phyloP scores from a whole-genome alignment of 257 asterid genomes.

The Lithospermum erythrorhizon region DNA sequence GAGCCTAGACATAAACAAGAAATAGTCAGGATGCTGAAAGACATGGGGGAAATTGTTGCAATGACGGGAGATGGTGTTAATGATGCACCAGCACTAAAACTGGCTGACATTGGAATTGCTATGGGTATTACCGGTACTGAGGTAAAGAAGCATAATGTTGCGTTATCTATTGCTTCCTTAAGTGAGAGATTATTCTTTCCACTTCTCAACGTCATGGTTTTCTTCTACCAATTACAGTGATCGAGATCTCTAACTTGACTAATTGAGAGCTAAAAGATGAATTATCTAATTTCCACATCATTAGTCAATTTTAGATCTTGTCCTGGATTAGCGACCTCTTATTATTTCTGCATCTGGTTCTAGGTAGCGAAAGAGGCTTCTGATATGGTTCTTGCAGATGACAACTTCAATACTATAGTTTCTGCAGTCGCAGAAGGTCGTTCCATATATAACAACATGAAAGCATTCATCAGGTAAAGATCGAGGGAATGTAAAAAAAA shows the following conservation, averaged over 20 bases:
- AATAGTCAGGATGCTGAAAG: slow-evolving; percentile 77
- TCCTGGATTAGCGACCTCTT: neutral
- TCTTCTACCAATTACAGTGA: neutral
- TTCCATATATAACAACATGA: slow-evolving; percentile 86
- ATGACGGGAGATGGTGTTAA: slow-evolving; percentile 98
- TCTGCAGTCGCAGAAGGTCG: slow-evolving; percentile 84
- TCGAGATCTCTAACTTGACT: neutral
- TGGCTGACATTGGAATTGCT: slow-evolving; percentile 88
- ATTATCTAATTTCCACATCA: neutral
- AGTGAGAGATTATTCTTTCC: neutral
- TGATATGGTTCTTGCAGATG: slow-evolving; percentile 90
- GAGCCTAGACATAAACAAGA: slow-evolving; percentile 94
- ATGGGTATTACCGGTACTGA: slow-evolving; percentile 94
- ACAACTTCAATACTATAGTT: slow-evolving; percentile 85
- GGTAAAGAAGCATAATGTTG: slow-evolving; percentile 24
- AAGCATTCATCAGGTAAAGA: slow-evolving; percentile 74
- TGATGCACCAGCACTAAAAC: slow-evolving; percentile 93
- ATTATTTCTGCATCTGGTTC: slow-evolving; percentile 1
- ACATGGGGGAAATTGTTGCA: slow-evolving; percentile 78
- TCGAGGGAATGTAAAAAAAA: neutral
- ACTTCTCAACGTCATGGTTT: neutral
- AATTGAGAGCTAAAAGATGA: neutral
- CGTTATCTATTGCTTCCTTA: neutral
- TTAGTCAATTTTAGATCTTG: neutral
- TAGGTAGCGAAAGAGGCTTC: slow-evolving; percentile 88